phyloP scores from a whole-genome alignment of 2,329 filamentous ascomycete genomes.

The Chrysosporium queenslandicum region DNA sequence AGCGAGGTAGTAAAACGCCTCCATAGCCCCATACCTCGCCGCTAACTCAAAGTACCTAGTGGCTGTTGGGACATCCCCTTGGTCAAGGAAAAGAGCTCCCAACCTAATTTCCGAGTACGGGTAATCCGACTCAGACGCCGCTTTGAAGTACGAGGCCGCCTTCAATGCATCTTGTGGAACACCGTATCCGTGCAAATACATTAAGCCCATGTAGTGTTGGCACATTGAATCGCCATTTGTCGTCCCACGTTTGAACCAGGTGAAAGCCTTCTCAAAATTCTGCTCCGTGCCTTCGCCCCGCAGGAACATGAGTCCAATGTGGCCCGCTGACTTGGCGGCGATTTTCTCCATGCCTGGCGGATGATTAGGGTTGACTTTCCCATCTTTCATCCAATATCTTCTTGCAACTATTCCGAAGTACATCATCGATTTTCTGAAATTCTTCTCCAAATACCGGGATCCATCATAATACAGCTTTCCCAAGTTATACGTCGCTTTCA shows the following conservation, averaged over 20 bases:
- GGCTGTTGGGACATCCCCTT: constrained; percentile 71
- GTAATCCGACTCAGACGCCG: constrained; percentile 71
- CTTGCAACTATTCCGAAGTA: constrained; percentile 74
- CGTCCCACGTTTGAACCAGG: constrained; percentile 76
- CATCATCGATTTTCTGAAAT: constrained; percentile 62
- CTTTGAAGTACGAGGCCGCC: constrained; percentile 66
- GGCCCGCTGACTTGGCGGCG: constrained; percentile 74
- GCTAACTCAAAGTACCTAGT: constrained; percentile 82
- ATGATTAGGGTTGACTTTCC: constrained; percentile 60
- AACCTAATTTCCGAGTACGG: constrained; percentile 72
- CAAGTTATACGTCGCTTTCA: constrained; percentile 75
- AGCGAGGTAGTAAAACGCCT: constrained; percentile 84
- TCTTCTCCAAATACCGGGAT: constrained; percentile 60
- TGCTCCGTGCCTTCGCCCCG: constrained; percentile 76
- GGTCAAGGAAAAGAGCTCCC: constrained; percentile 75
- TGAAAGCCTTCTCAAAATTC: constrained; percentile 62
- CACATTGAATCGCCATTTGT: constrained; percentile 68
- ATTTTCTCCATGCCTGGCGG: constrained; percentile 64
- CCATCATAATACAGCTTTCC: constrained; percentile 85
- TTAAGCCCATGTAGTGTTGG: constrained; percentile 72
- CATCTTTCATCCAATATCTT: constrained; percentile 72
- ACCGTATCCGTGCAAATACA: constrained; percentile 71
- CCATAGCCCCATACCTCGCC: constrained; percentile 69
- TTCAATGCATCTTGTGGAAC: constrained; percentile 58
- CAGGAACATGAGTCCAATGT: constrained; percentile 79